Evolutionary conservation across 495 filamentous ascomycete genomes (phyloP), one percentile per base, ranked within the genome.

Genomic region (Neurospora sp.): DNA sequence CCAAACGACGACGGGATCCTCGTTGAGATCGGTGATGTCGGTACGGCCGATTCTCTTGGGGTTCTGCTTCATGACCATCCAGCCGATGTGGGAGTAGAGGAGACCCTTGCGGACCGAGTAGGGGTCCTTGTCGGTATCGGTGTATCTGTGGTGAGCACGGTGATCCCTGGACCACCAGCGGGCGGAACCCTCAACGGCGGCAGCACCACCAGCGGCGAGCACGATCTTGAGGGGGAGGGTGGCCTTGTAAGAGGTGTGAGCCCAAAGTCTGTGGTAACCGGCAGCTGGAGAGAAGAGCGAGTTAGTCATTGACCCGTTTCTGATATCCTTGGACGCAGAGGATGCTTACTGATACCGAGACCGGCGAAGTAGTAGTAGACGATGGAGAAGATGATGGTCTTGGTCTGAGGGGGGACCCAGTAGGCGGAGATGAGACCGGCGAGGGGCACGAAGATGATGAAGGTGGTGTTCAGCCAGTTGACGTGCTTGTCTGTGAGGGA

Each of bases 31-130:
- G 76, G 91, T 91, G 83, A 99, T 99, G 79, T 99, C 96, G 82
- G 94, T 97, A 71, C 96, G 93, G 83, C 96, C 96, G 78, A 94
- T 93, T 46, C 92, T 90, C 86, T 93, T 93, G 74, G 93, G 93
- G 86, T 96, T 96, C 86, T 96, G 93, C 87, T 95, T 94, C 88
- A 96, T 91, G 77, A 96, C 85, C 93, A 96, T 96, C 89, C 89
- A 91, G 80, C 96, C 96, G 69, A 99, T 86, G 69, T 99, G 96
- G 71, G 93, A 97, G 89, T 99, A 99, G 78, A 96, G 83, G 37
- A 97, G 89, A 75, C 96, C 96, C 90, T 99, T 99, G 84, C 96
- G 93, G 76, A 99, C 96, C 71, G 93, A 96, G 88, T 98, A 99
- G 35, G 96, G 96, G 79, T 99, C 96, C 86, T 99, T 98, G 71